Evolutionary conservation across 2,329 filamentous ascomycete genomes (phyloP).

Genomic region (Knoxdaviesia capensis): DNA sequence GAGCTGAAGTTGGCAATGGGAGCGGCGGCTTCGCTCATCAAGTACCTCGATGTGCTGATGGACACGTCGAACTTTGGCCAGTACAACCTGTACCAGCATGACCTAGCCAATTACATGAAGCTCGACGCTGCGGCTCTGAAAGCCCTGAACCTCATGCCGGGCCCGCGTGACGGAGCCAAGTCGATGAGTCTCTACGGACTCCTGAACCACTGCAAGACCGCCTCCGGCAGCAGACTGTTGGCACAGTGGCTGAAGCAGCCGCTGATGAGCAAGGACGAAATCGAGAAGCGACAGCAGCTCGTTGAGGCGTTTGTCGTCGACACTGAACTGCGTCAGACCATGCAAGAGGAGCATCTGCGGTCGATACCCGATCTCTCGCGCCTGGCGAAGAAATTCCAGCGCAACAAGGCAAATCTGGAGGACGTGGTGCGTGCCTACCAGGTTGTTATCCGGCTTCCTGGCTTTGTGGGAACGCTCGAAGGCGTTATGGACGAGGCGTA

Average conservation of each 20-base stretch:
- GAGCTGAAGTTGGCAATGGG: conserved; percentile 94
- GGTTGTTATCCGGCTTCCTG: conserved; percentile 76
- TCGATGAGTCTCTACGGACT: conserved; percentile 92
- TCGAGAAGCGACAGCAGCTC: conserved; percentile 77
- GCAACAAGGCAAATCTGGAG: conserved; percentile 75
- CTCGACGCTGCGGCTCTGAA: conserved; percentile 85
- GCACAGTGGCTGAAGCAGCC: conserved; percentile 97
- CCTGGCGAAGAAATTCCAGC: conserved; percentile 84
- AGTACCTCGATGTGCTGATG: conserved; percentile 77
- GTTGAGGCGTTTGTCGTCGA: conserved; percentile 90
- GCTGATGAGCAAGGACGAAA: conserved; percentile 75
- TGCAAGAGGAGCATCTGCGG: conserved; percentile 89
- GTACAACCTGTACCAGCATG: conserved; percentile 92
- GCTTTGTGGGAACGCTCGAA: conserved; percentile 74
- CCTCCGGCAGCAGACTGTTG: conserved; percentile 71
- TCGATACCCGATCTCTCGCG: conserved; percentile 89
- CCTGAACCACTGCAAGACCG: conserved; percentile 94
- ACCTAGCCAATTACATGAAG: conserved; percentile 95
- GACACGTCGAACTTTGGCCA: conserved; percentile 93
- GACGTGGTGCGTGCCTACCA: conserved; percentile 94
- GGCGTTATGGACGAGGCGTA: conserved; percentile 92
- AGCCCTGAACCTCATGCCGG: conserved; percentile 92
- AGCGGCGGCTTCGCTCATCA: conserved; percentile 79
- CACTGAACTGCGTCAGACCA: conserved; percentile 79
- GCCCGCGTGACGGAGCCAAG: conserved; percentile 83